Percentiles rank a stretch among this genome's conserved stretches.
Evolutionary conservation across 2,329 filamentous ascomycete genomes (phyloP).

Genomic region (Pezicula carpinea): DNA sequence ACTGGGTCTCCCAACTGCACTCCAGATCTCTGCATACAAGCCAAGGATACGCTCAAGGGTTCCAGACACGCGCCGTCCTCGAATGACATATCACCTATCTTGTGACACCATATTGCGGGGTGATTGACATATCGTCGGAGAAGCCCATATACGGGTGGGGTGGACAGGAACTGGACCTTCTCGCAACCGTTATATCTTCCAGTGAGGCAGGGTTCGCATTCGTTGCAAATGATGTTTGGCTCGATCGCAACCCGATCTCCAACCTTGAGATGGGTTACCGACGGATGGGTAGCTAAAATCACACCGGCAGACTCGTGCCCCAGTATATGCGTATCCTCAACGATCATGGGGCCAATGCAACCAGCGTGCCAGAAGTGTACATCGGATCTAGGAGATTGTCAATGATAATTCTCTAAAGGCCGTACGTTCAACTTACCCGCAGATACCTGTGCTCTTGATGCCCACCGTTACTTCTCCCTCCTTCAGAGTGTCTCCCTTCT

Average conservation of each 20-base stretch:
- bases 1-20: conserved; percentile 82
- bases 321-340: conserved; percentile 81
- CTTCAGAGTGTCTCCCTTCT: conserved; percentile 63
- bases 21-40: conserved; percentile 78
- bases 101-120: conserved; percentile 92
- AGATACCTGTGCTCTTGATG: conserved; percentile 92
- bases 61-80: conserved; percentile 90
- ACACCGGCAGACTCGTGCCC: conserved; percentile 91
- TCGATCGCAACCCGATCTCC: conserved; percentile 93
- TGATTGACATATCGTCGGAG: conserved; percentile 92
- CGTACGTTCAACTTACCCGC: conserved; percentile 57
- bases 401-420: conserved; percentile 2
- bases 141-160: conserved; percentile 82
- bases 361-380: conserved; percentile 97
- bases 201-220: conserved; percentile 85
- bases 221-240: conserved; percentile 87
- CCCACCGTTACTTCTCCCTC: conserved; percentile 82
- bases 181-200: conserved; percentile 96
- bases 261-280: conserved; percentile 70
- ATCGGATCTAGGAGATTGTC: conserved; percentile 61
- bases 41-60: conserved; percentile 83
- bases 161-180: conserved; percentile 79
- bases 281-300: conserved; percentile 75
- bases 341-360: conserved; percentile 94
- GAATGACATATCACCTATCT: conserved; percentile 87